Evolutionary conservation across 2,329 filamentous ascomycete species (phyloP), one percentile per base, ranked within the genome.

Genomic region (Penicillium decumbens): DNA sequence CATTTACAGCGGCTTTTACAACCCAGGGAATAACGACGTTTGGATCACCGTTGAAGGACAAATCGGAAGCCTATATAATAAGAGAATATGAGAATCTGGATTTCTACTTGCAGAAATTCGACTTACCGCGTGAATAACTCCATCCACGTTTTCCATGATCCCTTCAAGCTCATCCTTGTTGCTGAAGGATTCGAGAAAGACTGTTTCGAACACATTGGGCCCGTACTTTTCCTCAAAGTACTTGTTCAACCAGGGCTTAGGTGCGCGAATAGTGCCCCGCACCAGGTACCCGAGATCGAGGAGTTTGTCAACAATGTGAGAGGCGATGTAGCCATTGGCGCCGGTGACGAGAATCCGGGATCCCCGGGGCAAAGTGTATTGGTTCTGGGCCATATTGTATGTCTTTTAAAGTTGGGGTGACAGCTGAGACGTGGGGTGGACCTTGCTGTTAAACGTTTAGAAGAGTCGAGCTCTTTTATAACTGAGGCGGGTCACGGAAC

Each of bases 331-430:
- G 29, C 76, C 75, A 41, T 70, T 77, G 1, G 66, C 71, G 6
- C 76, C 75, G 0, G 75, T 78, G 12, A 79, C 69, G 3, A 79
- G 68, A 25, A 78, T 61, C 37, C 52, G 56, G 2, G 65, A 67
- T 8, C 65, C 66, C 10, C 2, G 15, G 10, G 37, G 37, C 23
- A 39, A 15, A n/a, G 10, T n/a, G 37, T 25, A 39, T 35, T 7
- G 9, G 37, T 39, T 9, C 18, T 39, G 1, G 20, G 20, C 10
- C 13, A 25, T 39, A 6, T n/a, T 25, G 3, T 13, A 7, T 39
- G 9, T 8, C 5, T n/a, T 25, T n/a, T n/a, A 18, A 39, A n/a
- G 13, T 23, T 39, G 20, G 6, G n/a, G n/a, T 25, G 20, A 23
- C 20, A 23, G 20, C 4, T 23, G 20, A 23, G 20, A 23, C 20